These are phyloP conservation scores for Cephalotrichum gorgonifer DNA, from an alignment of 2,329 filamentous ascomycete species.

Conservation along the genomic window DNA sequence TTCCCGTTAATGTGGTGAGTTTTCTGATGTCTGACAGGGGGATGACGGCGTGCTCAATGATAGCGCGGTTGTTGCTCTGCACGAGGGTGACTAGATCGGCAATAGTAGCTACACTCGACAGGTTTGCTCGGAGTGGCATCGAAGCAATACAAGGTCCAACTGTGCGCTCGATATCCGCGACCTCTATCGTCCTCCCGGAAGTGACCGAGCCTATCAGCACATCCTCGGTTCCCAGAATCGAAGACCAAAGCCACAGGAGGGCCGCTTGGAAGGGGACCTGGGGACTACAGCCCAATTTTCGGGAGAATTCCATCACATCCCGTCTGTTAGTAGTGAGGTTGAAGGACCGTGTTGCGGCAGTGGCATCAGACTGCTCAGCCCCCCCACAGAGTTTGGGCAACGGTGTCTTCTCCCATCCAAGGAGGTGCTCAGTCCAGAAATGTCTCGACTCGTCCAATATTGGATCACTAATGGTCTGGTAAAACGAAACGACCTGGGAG, in stretches of 20 bases:
- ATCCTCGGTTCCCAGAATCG: slow-evolving; percentile 55
- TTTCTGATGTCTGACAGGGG: slow-evolving; percentile 62
- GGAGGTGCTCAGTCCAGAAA: slow-evolving; percentile 63
- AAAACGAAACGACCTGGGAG: slow-evolving; percentile 43
- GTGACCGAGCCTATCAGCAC: slow-evolving; percentile 69
- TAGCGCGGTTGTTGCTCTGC: slow-evolving; percentile 54
- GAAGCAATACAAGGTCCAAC: slow-evolving; percentile 74
- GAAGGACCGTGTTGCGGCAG: background rate
- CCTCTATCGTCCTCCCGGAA: slow-evolving; percentile 67
- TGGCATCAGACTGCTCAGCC: background rate
- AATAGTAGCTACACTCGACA: slow-evolving; percentile 38
- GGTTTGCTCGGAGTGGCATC: slow-evolving; percentile 58
- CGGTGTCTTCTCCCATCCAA: slow-evolving; percentile 38
- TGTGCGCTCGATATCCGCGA: slow-evolving; percentile 59
- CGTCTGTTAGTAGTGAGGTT: background rate
- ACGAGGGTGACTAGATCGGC: slow-evolving; percentile 52
- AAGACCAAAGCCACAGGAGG: slow-evolving; percentile 53
- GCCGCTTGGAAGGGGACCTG: slow-evolving; percentile 71
- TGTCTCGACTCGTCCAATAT: slow-evolving; percentile 32
- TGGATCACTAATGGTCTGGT: slow-evolving; percentile 12
- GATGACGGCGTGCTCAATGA: slow-evolving; percentile 52
- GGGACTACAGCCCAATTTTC: slow-evolving; percentile 39
- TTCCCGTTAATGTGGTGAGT: slow-evolving; percentile 40
- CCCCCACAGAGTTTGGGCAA: slow-evolving; percentile 47
- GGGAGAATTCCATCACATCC: slow-evolving; percentile 20